Conservation (phyloP, 2,329 filamentous ascomycete species). For the Alternaria alternata region DNA sequence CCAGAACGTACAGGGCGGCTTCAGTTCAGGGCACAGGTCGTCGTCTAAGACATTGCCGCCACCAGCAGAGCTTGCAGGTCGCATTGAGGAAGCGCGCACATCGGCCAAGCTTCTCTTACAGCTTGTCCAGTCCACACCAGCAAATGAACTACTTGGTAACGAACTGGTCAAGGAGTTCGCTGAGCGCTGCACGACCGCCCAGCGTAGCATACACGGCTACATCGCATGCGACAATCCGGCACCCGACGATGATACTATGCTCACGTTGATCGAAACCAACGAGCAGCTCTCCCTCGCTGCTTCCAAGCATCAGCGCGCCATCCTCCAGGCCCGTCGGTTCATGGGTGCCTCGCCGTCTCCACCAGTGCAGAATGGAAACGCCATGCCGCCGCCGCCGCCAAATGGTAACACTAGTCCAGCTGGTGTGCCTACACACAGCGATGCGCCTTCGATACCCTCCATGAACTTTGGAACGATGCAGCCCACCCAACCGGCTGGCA, state of each 20-base stretch:
- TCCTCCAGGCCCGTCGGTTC: conserved; percentile 66
- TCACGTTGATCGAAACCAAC: conserved; percentile 91
- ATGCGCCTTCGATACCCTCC: conserved; percentile 32
- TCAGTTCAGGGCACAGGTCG: conserved; percentile 28
- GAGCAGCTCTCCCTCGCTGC: conserved; percentile 85
- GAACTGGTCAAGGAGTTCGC: conserved; percentile 94
- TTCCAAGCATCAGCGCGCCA: conserved; percentile 82
- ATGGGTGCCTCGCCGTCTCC: conserved; percentile 42
- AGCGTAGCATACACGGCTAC: conserved; percentile 83
- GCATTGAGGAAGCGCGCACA: conserved; percentile 88
- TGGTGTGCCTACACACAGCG: conserved; percentile 25
- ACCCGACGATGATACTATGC: conserved; percentile 93
- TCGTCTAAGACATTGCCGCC: conserved; percentile 60
- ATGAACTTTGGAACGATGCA: conserved; percentile 16
- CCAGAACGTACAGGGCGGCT: conserved; percentile 32
- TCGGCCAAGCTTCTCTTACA: conserved; percentile 93
- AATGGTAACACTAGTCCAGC: conserved; percentile 4
- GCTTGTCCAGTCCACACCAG: conserved; percentile 84
- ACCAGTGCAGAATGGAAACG: conserved; percentile 17
- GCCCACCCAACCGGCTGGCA: conserved; percentile 6
- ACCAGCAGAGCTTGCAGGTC: conserved; percentile 78
- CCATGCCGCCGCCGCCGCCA: neutral
- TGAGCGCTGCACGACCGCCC: conserved; percentile 82
- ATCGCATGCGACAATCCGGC: conserved; percentile 80
- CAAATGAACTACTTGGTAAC: conserved; percentile 76